A percentile compares a stretch with the other conserved stretches of the same genome.
Evolutionary conservation across 1,284 basidiomycete species (phyloP).

Genomic region (Anthracocystis setariae): DNA sequence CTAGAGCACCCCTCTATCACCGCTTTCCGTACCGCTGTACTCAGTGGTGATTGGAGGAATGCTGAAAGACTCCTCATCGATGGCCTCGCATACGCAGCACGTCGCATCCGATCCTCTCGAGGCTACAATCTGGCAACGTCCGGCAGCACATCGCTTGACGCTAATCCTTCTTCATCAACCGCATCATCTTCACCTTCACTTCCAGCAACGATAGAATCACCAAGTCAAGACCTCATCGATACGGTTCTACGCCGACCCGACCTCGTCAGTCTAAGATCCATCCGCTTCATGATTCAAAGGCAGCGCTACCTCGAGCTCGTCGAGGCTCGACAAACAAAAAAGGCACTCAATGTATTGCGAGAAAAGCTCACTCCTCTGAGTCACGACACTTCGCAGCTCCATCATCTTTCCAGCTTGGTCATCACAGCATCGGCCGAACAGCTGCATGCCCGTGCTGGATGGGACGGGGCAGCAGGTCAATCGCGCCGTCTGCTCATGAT

Average conservation of each 20-base stretch:
- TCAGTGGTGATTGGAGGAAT: slow-evolving; percentile 84
- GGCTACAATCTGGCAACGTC: not conserved
- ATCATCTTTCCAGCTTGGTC: slow-evolving; percentile 60
- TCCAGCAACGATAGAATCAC: slow-evolving; percentile 9
- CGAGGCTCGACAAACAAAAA: slow-evolving; percentile 81
- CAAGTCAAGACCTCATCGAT: slow-evolving; percentile 39
- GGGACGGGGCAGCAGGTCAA: slow-evolving; percentile 85
- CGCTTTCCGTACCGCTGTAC: slow-evolving; percentile 82
- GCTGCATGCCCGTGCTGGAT: slow-evolving; percentile 80
- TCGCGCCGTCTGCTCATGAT: slow-evolving; percentile 82
- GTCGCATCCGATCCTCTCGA: slow-evolving; percentile 35
- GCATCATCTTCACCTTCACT: slow-evolving; percentile 18
- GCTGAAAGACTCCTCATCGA: slow-evolving; percentile 78
- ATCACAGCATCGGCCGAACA: slow-evolving; percentile 74
- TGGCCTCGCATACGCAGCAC: slow-evolving; percentile 54
- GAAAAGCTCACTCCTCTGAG: slow-evolving; percentile 80
- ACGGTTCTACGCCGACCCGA: slow-evolving; percentile 51
- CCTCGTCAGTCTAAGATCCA: slow-evolving; percentile 69
- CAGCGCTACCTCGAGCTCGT: slow-evolving; percentile 97
- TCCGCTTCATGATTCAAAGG: slow-evolving; percentile 85
- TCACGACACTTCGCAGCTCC: slow-evolving; percentile 51
- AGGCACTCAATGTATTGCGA: slow-evolving; percentile 84
- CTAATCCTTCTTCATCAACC: slow-evolving; percentile 19
- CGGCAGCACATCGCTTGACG: slow-evolving; percentile 3
- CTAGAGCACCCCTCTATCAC: slow-evolving; percentile 83